Percentiles rank a stretch among this genome's conserved stretches.
These are phyloP conservation scores for Penicillium dipodomyicola DNA, from an alignment of 495 filamentous ascomycete species.

Conservation along the genomic window DNA sequence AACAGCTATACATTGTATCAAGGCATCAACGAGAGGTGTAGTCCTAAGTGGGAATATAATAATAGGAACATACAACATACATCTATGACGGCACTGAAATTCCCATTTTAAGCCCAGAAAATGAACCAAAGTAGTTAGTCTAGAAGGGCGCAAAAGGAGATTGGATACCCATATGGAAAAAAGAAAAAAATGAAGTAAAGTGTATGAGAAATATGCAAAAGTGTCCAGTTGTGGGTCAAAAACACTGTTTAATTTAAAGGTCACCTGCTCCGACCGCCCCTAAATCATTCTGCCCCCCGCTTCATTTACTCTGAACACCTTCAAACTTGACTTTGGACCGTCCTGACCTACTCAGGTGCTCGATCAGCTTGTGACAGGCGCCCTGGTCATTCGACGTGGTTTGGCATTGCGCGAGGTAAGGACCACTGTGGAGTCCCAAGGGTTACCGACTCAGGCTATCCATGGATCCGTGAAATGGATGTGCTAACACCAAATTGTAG, in stretches of 20 bases:
- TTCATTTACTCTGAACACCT: constrained; percentile 1
- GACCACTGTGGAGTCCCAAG: not conserved
- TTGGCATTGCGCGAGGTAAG: not conserved
- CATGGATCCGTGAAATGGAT: not conserved
- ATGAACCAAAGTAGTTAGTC: not conserved
- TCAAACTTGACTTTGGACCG: not conserved
- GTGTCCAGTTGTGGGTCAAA: constrained; percentile 2
- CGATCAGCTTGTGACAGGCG: not conserved
- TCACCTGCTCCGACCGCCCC: constrained; percentile 14
- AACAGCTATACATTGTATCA: not conserved
- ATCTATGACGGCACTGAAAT: constrained; percentile 2
- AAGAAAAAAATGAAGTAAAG: too few relatives aligned
- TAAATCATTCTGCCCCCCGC: constrained; percentile 10
- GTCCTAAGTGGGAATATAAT: constrained; percentile 1
- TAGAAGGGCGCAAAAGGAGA: not conserved
- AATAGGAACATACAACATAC: too few relatives aligned
- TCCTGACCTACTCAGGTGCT: not conserved
- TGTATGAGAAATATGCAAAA: too few relatives aligned
- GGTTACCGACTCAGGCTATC: not conserved
- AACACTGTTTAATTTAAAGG: constrained; percentile 2
- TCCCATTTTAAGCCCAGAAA: not conserved
- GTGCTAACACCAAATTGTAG: constrained; percentile 1
- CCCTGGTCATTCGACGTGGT: not conserved
- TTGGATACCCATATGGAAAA: not conserved
- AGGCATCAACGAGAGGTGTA: not conserved